A percentile compares a stretch with the other conserved stretches of the same genome.
phyloP scores from a whole-genome alignment of 306 rosid species.

The Herpetospermum pedunculosum region DNA sequence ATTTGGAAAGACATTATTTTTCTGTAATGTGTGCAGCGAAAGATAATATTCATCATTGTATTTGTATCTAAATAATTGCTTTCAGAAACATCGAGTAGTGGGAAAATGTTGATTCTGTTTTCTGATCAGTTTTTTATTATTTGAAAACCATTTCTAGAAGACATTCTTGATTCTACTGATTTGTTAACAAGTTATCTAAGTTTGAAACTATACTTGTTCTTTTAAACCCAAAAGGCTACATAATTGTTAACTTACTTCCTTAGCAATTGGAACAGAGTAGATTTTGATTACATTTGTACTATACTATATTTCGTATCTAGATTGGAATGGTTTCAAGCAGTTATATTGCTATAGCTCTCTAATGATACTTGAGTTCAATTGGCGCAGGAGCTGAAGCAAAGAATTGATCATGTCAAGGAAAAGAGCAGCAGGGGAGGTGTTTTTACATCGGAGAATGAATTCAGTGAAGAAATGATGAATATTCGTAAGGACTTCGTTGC shows the following conservation, averaged over 20 bases:
- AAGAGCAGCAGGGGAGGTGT: slow-evolving; percentile 40
- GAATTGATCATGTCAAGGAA: slow-evolving; percentile 64
- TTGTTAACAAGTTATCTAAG: not conserved
- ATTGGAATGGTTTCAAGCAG: not conserved
- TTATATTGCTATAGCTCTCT: not conserved
- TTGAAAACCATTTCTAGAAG: not conserved
- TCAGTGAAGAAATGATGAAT: slow-evolving; percentile 93
- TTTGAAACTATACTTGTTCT: not conserved
- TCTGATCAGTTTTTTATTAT: not conserved
- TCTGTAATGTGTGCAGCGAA: not conserved
- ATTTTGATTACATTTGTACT: not conserved
- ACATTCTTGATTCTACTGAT: not conserved
- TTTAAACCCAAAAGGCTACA: not conserved
- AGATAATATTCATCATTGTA: not conserved
- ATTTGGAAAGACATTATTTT: not conserved
- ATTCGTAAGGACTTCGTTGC: slow-evolving; percentile 86
- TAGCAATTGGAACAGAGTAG: not conserved
- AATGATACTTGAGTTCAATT: slow-evolving; percentile 18
- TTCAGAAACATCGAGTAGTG: not conserved
- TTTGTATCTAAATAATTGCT: not conserved
- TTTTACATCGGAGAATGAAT: slow-evolving; percentile 58
- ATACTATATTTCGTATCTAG: not conserved
- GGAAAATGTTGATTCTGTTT: not conserved
- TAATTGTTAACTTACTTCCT: not conserved
- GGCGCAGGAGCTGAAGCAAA: slow-evolving; percentile 68